Conservation (phyloP, 2,329 filamentous ascomycete species). For the Phialocephala subalpina region DNA sequence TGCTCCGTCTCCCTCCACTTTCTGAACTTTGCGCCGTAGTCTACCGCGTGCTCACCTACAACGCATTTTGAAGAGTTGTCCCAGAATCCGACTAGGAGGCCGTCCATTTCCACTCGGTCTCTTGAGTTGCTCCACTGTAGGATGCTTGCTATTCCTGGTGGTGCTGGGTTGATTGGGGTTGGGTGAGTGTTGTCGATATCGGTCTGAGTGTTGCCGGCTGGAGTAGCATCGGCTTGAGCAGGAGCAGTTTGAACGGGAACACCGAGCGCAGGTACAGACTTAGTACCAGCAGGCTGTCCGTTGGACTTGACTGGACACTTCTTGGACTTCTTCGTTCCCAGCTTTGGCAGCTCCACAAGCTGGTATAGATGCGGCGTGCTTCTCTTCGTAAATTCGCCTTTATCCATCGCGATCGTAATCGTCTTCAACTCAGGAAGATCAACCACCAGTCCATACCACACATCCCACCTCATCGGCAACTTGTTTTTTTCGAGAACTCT, state of each 20-base stretch:
- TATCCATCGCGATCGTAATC: slow-evolving; percentile 25
- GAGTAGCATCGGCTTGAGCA: background rate
- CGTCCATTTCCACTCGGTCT: too few relatives aligned
- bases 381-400: slow-evolving; percentile 13
- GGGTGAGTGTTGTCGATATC: too few relatives aligned
- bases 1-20: background rate
- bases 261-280: background rate
- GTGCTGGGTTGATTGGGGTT: too few relatives aligned
- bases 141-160: too few relatives aligned
- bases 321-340: background rate
- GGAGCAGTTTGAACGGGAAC: background rate
- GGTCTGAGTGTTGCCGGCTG: background rate
- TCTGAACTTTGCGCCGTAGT: background rate
- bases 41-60: too few relatives aligned
- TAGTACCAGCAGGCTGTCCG: background rate
- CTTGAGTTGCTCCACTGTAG: too few relatives aligned
- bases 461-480: background rate
- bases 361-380: slow-evolving; percentile 11
- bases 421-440: slow-evolving; percentile 14
- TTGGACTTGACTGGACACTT: background rate
- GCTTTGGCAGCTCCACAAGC: slow-evolving; percentile 1
- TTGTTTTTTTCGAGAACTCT: background rate
- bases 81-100: background rate
- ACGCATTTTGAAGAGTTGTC: too few relatives aligned
- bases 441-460: slow-evolving; percentile 11